Base-by-base conservation (phyloP, 2,329 filamentous ascomycete genomes). In the Mycosphaerella sp. region DNA sequence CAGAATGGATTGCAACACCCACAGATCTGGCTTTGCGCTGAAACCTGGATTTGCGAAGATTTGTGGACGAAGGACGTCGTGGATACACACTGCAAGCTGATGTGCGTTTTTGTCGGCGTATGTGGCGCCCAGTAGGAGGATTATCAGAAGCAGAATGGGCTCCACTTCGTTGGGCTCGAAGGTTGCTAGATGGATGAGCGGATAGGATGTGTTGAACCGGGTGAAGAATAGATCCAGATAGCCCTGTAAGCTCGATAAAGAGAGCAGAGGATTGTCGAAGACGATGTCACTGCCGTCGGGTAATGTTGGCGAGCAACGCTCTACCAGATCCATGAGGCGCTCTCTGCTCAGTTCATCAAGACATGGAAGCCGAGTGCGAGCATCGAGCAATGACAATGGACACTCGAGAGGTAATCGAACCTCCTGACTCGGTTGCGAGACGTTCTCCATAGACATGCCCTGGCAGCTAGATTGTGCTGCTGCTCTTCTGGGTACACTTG, bases 201-300 rank as follows among this genome's bases (percentile, higher is more conserved):
- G 81, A 56, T 84, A 84, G 0, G 75, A 71, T 0, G 74, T 73
- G 61, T 84, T 84, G 66, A 84, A 83, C 2, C 75, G 73, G 0
- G 72, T 75, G 63, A 83, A 84, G 66, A 79, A 84, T 1, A 83
- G 66, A 53, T 82, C 77, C 35, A 74, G 73, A 60, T 81, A 83
- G 2, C 68, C 71, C 56, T 82, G 79, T 7, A 84, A 66, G 0
- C 75, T 73, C 1, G 64, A 58, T 0, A 78, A 65, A 0, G 75
- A 76, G 2, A 84, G 65, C 0, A 82, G 64, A 0, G 75, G 74
- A 32, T 82, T 73, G 6, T 77, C 71, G 14, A 71, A 63, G n/a
- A 71, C 70, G 41, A 78, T 70, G 8, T 68, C 63, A 25, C 70
- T 66, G 1, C 75, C 74, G 48, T 78, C 73, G 4, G 77, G 74